Base-by-base conservation (phyloP, 345 rosid species). In the Psidium friedrichsthalianum region DNA sequence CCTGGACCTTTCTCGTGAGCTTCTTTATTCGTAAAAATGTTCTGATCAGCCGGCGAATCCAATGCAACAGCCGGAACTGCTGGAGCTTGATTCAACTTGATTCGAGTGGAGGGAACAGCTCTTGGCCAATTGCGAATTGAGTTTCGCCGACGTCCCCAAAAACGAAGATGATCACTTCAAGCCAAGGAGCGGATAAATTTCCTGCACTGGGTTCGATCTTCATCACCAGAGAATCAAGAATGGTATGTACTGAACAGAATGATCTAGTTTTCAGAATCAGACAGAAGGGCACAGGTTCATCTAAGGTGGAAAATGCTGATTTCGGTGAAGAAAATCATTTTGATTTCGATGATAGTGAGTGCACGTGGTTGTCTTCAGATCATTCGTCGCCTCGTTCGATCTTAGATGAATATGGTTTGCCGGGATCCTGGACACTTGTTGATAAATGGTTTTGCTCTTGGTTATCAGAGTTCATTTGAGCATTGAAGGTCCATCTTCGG, bases 281-380 rank as follows among this genome's bases (percentile, higher is more conserved):
- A 36, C 20, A 49, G 51, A 49, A 12, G 3, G 21, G 56, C 24
- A 14, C 6, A 8, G 44, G 78, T 69, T 32, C 78, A 16, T 32
- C 24, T 4, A 18, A 16, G 47, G 21, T 69, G n/a, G 69, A 55
- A 49, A 85, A 83, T 36, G 83, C 4, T 6, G 56, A 86, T 64
- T 27, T 86, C 22, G 56, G 74, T 1, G 25, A 59, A 74, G 85
- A 55, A 69, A 82, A 27, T 18, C 56, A 36, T 10, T 36, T 54
- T 18, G 78, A 12, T 69, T 69, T 36, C 6, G 55, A 54, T 86
- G 87, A 27, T 14, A 55, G 51, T 8, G 85, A 83, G 40, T 69
- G 85, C 69, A 44, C 36, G 25, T 69, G 85, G 85, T 27, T 86
- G 56, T 86, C 85, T 83, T 69, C 87, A 6, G 83, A 83, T 47